phyloP scores from a whole-genome alignment of 2,329 filamentous ascomycete genomes.

The Alternaria viburni region DNA sequence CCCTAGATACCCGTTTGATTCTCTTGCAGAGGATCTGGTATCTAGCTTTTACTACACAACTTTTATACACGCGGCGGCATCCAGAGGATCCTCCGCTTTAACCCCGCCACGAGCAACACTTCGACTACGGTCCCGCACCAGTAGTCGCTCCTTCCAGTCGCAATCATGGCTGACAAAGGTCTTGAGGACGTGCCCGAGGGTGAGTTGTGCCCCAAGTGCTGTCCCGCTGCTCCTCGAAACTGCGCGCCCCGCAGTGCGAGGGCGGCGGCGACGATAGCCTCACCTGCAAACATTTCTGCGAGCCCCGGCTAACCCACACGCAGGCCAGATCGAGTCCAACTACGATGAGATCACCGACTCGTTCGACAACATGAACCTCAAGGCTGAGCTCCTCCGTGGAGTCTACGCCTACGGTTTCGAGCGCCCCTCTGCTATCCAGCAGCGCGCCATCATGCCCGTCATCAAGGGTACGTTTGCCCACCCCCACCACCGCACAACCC shows the following conservation, averaged over 20 bases:
- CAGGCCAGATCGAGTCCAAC: constrained; percentile 99
- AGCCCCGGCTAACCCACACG: constrained; percentile 32
- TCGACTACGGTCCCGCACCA: constrained; percentile 65
- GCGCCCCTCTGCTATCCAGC: constrained; percentile 98
- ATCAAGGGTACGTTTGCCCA: constrained; percentile 81
- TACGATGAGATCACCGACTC: constrained; percentile 99
- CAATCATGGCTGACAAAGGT: constrained; percentile 99
- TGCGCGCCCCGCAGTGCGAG: constrained; percentile 19
- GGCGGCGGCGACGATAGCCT: constrained; percentile 9
- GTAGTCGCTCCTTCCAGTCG: constrained; percentile 67
- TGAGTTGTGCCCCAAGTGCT: constrained; percentile 60
- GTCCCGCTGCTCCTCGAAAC: constrained; percentile 1
- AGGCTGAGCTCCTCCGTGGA: constrained; percentile 95
- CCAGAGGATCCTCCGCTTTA: constrained; percentile 51
- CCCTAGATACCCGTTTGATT: constrained; percentile 54
- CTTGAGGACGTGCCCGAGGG: constrained; percentile 97
- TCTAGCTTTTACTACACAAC: constrained; percentile 50
- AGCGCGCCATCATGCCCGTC: constrained; percentile 99
- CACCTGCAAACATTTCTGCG: constrained; percentile 1
- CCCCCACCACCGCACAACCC: constrained; percentile 1
- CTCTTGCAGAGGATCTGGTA: constrained; percentile 55
- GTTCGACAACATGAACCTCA: constrained; percentile 98
- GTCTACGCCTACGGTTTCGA: constrained; percentile 99
- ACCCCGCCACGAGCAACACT: constrained; percentile 47
- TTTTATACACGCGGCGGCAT: constrained; percentile 48